Evolutionary conservation across 352 stramenopile genomes (phyloP), one percentile per base, ranked within the genome.

Genomic region (Phytopythium oedochilum): DNA sequence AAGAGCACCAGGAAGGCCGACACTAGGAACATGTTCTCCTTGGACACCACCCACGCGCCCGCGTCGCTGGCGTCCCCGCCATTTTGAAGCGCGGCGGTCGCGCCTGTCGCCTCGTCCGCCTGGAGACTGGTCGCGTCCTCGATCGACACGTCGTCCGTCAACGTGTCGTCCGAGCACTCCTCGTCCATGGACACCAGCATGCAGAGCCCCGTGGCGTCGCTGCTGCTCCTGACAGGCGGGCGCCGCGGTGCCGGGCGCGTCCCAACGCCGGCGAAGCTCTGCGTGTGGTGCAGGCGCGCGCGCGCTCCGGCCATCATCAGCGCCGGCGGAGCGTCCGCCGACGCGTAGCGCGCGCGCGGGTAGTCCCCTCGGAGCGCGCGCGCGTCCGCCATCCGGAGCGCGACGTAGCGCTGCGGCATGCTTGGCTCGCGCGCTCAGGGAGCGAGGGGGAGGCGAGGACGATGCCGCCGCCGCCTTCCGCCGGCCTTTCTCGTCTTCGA

Each of bases 21-120:
- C 8, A 89, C 61, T 18, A 80, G 15, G 42, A 89, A 88, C 76
- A 89, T 79, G 35, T 62, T 26, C 28, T 91, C 74, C 53, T 87
- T 89, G 5, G 77, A 73, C 4, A 90, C 55, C 32, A 70, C 48
- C 28, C 49, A 67, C 3, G 26, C 48, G 22, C 57, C 44, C 23
- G 38, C 20, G 3, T 28, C 4, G 6, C 43, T 29, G 2, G 46
- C 35, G 25, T 39, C 6, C 18, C 1, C 26, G 1, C n/a, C 12
- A 0, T 8, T 28, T 18, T 25, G 26, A 28, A 18, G 23, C 6
- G 38, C 38, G 7, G 12, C 14, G 4, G 14, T 6, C 6, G 14
- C 42, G n/a, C 22, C 23, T 22, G 4, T 22, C 39, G 39, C 42
- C 12, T 48, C 42, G 11, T 11, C 32, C 7, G 32, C 2, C 32